Base-by-base conservation (phyloP, 1,284 basidiomycete genomes). In the Coniferiporia sulphurascens region DNA sequence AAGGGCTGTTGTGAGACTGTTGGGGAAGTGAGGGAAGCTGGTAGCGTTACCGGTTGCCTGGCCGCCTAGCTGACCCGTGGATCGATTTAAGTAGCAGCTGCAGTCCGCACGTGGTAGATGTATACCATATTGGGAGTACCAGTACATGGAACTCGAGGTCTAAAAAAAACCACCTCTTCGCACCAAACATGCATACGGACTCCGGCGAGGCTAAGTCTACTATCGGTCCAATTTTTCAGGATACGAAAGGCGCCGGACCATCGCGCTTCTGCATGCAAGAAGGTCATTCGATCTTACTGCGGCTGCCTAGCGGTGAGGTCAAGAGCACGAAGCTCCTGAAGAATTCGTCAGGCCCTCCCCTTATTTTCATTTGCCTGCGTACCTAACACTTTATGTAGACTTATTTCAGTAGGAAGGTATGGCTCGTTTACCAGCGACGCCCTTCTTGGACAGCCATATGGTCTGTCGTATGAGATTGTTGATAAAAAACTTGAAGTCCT, bases 381-480 rank as follows among this genome's bases (percentile, higher is more conserved):
- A 15, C 35, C 19, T 52, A 52, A 58, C 51, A 56, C 54, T 52
- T 61, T 34, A 62, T 65, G 57, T 64, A 92, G 90, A 38, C 81
- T 75, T 19, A 69, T 90, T 49, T 78, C 80, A 48, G 73, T 93
- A 17, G 89, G 89, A 64, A 86, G 87, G 70, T 81, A 87, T 62
- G 91, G 91, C 8, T 80, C 82, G 4, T 93, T 94, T 70, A 69
- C 78, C 63, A 78, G 84, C 12, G 82, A 83, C 63, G 82, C 88
- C 50, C 78, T 94, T 41, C 76, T 92, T 45, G 83, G 82, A 36
- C 82, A 89, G 62, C 83, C 85, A 1, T 93, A 86, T 69, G 92
- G 91, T 5, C 73, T 89, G 58, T 83, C 87, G 1, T 90, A 91
- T 68, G 91, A 93, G 68, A 86, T 94, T 56, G 72, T 76, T 45